A percentile compares a stretch with the other conserved stretches of the same genome.
Evolutionary conservation across 106 monocot genomes (phyloP).

Genomic region (Gastrodia elata): DNA sequence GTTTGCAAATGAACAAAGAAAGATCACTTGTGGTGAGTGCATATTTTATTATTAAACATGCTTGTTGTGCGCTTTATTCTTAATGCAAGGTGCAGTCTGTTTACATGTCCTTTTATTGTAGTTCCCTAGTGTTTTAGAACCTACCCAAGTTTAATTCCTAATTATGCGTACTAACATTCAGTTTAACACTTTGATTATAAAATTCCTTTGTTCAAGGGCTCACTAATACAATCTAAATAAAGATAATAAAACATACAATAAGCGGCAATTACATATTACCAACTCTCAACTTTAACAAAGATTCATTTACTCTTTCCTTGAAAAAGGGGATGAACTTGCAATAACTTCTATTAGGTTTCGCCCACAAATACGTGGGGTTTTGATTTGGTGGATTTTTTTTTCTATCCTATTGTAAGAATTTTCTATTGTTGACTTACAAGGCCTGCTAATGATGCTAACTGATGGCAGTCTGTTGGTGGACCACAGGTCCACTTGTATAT

Average conservation of each 20-base stretch:
- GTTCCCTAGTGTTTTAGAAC: neutral
- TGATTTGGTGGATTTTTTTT: too few relatives aligned
- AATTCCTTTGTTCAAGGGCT: neutral
- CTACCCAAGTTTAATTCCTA: neutral
- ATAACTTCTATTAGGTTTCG: too few relatives aligned
- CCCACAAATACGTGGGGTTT: too few relatives aligned
- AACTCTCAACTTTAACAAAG: neutral
- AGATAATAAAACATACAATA: neutral
- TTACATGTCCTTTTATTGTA: neutral
- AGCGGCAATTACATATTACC: neutral
- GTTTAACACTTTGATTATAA: neutral
- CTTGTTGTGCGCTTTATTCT: neutral
- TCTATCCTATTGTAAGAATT: too few relatives aligned
- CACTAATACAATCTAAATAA: neutral
- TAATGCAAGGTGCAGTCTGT: neutral
- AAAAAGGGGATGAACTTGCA: too few relatives aligned
- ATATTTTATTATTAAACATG: neutral
- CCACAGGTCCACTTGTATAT: too few relatives aligned
- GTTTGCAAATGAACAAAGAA: slow-evolving; percentile 18
- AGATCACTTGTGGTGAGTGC: slow-evolving; percentile 12
- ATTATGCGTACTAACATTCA: neutral
- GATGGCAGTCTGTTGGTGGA: too few relatives aligned
- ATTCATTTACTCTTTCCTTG: too few relatives aligned
- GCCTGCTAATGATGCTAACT: too few relatives aligned
- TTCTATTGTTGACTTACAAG: too few relatives aligned